Base-by-base conservation (phyloP, 2,329 filamentous ascomycete species). In the Fusarium bulbicola region DNA sequence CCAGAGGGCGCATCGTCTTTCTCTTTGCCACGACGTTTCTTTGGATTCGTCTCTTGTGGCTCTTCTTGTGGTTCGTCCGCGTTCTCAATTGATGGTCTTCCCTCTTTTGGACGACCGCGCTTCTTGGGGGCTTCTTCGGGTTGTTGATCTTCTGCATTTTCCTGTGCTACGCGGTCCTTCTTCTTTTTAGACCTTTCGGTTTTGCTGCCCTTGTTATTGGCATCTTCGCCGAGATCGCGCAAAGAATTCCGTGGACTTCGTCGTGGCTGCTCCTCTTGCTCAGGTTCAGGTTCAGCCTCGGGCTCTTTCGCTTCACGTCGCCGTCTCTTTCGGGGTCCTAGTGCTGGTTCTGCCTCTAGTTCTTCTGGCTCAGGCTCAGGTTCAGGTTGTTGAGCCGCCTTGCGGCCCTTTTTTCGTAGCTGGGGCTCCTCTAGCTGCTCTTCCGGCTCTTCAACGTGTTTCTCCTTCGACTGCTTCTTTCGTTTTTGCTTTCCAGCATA, bases 171-270 rank as follows among this genome's bases (percentile, higher is more conserved):
- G 32, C 40, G 50, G 6, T 52, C 63, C 14, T 66, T 65, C 67
- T 62, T 74, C 53, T 64, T 72, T 43, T 64, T 75, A 11, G 68
- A 34, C 26, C 43, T 62, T 24, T 34, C 34, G 34, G 30, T 58
- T 32, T 74, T 75, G 30, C 21, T 30, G 24, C 70, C 61, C 52
- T 76, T 77, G 45, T 74, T 74, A 46, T 74, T 63, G 6, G 56
- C 43, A 30, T 69, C 58, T 37, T 70, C 56, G 7, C 63, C 66
- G 2, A 68, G 34, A 32, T 74, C 56, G 12, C 61, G 71, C 8
- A 68, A 34, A 28, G 79, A 78, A 28, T 62, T 74, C n/a, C 59
- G 59, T 7, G 72, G 74, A 14, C 76, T 70, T 39, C 58, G 73
- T 42, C 52, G 66, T 21, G 66, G 52, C 26, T 54, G 66, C 37